These are phyloP conservation scores for Colletotrichum cordylinicola DNA, from an alignment of 2,329 filamentous ascomycete species.

Conservation along the genomic window DNA sequence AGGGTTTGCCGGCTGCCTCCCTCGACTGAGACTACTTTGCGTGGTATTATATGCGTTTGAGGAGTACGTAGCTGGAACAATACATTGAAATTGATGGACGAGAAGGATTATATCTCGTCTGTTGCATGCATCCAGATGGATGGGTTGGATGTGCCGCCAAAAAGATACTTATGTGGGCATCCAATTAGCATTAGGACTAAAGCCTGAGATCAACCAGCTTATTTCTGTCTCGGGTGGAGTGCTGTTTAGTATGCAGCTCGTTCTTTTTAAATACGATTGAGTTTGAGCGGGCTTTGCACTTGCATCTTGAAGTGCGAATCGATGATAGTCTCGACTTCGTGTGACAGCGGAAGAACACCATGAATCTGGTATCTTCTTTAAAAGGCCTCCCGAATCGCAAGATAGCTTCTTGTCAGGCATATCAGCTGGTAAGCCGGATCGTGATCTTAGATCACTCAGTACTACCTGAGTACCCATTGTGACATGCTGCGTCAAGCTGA, in stretches of 20 bases:
- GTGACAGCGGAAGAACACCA: accelerated
- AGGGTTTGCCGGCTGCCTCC: too few species aligned
- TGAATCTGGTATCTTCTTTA: not conserved
- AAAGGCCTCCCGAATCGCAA: accelerated
- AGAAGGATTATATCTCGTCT: too few species aligned
- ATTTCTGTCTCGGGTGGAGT: too few species aligned
- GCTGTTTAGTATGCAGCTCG: not conserved
- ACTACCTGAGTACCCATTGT: not conserved
- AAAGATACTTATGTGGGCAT: accelerated
- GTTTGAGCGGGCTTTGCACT: accelerated
- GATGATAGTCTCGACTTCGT: accelerated
- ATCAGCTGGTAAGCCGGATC: not conserved
- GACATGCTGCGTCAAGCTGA: not conserved
- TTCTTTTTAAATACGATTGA: accelerated
- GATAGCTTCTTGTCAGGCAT: not conserved
- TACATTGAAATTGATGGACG: too few species aligned
- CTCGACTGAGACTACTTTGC: too few species aligned
- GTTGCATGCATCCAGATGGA: too few species aligned
- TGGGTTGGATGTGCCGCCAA: not conserved
- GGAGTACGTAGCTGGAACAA: too few species aligned
- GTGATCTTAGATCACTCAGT: not conserved
- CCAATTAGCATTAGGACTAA: too few species aligned
- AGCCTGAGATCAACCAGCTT: too few species aligned
- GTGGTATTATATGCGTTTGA: too few species aligned
- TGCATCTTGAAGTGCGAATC: not conserved